Evolutionary conservation across 208 protist genomes (phyloP).

Genomic region (Herpetomonas tarakana): DNA sequence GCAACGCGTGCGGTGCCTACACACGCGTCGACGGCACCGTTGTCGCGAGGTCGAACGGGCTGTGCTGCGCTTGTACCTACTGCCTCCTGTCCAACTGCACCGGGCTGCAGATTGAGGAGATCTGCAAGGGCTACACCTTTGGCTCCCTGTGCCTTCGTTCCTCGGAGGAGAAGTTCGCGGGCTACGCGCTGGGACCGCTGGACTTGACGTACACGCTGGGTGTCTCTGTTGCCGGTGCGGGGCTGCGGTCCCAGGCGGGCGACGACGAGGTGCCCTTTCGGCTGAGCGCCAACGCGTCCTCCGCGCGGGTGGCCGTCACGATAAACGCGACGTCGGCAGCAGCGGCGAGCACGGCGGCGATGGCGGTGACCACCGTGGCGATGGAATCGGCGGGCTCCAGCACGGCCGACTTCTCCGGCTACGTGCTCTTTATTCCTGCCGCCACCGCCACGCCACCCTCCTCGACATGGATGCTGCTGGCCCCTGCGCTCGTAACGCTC

Average conservation of each 20-base stretch:
- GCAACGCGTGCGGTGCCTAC: slow-evolving; percentile 30
- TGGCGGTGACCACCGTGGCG: neutral
- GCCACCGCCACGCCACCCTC: neutral
- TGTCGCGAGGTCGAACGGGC: slow-evolving; percentile 38
- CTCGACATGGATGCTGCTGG: slow-evolving; percentile 51
- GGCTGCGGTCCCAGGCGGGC: neutral
- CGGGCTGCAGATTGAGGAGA: slow-evolving; percentile 15
- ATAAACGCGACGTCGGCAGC: no score
- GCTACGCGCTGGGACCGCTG: slow-evolving; percentile 24
- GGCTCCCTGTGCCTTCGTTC: slow-evolving; percentile 10
- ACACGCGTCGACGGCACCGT: slow-evolving; percentile 13
- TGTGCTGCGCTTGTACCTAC: slow-evolving; percentile 48
- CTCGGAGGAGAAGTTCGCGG: slow-evolving; percentile 26
- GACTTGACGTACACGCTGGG: slow-evolving; percentile 30
- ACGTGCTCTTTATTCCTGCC: slow-evolving; percentile 45
- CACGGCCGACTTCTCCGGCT: slow-evolving; percentile 16
- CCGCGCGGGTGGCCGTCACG: neutral
- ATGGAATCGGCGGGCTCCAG: neutral
- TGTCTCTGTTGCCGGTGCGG: slow-evolving; percentile 20
- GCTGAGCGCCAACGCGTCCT: slow-evolving; percentile 17
- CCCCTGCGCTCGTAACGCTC: slow-evolving; percentile 35
- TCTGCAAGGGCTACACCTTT: slow-evolving; percentile 40
- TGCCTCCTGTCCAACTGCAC: slow-evolving; percentile 19
- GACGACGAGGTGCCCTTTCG: slow-evolving; percentile 6
- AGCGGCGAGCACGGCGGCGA: neutral